These are phyloP conservation scores for Penicillium sp. DNA, from an alignment of 2,329 filamentous ascomycete genomes.

Conservation along the genomic window DNA sequence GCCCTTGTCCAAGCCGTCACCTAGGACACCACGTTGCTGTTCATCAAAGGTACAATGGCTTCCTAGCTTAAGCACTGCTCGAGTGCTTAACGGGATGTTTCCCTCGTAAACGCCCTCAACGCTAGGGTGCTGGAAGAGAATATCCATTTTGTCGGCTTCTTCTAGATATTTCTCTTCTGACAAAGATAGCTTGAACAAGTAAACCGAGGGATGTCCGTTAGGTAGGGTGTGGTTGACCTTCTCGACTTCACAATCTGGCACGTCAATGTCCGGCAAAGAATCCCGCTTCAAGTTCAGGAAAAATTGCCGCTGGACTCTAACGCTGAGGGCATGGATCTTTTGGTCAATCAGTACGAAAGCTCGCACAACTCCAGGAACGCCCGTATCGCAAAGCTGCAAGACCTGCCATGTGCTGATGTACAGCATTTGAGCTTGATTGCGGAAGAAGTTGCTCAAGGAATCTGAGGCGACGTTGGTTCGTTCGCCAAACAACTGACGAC, in stretches of 20 bases:
- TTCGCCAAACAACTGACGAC: slow-evolving; percentile 88
- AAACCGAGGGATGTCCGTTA: slow-evolving; percentile 85
- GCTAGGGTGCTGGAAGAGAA: slow-evolving; percentile 81
- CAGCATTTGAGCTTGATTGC: slow-evolving; percentile 80
- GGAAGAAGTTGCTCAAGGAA: slow-evolving; percentile 64
- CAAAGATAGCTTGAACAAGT: slow-evolving; percentile 89
- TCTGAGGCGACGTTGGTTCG: slow-evolving; percentile 55
- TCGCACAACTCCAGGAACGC: slow-evolving; percentile 73
- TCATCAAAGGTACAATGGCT: slow-evolving; percentile 91
- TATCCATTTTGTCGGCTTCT: slow-evolving; percentile 70
- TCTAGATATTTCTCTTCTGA: slow-evolving; percentile 78
- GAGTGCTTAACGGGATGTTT: slow-evolving; percentile 74
- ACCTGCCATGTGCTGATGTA: slow-evolving; percentile 95
- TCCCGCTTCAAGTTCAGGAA: slow-evolving; percentile 86
- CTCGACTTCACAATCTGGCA: slow-evolving; percentile 77
- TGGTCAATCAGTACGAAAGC: slow-evolving; percentile 88
- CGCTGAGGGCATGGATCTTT: slow-evolving; percentile 77
- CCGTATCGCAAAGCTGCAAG: slow-evolving; percentile 72
- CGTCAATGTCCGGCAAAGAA: slow-evolving; percentile 77
- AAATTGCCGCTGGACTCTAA: slow-evolving; percentile 79
- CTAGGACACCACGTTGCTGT: slow-evolving; percentile 77
- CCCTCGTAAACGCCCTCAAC: slow-evolving; percentile 97
- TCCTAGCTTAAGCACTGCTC: slow-evolving; percentile 80
- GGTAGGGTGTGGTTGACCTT: slow-evolving; percentile 89
- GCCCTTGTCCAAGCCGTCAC: slow-evolving; percentile 83